Evolutionary conservation across 192 early-diverging fungal genomes (phyloP).

Genomic region (Umbelopsis sp.): DNA sequence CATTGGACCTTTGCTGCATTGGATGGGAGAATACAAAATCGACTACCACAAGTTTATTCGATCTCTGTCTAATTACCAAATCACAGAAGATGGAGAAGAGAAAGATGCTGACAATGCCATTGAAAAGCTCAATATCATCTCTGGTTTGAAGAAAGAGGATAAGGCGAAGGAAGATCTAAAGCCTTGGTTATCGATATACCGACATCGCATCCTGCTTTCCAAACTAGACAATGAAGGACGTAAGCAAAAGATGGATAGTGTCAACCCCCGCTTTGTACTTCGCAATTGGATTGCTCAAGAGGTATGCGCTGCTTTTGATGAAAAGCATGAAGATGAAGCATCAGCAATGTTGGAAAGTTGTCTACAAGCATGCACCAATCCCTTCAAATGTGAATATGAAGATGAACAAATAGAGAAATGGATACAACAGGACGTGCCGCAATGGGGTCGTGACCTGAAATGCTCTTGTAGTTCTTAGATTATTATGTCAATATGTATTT

Average conservation of each 20-base stretch:
- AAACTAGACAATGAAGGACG: conserved; percentile 42
- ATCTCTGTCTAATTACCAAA: conserved; percentile 57
- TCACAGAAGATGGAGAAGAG: conserved; percentile 28
- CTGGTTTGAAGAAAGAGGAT: conserved; percentile 28
- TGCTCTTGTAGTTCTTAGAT: conserved; percentile 75
- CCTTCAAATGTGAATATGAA: conserved; percentile 52
- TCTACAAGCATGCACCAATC: conserved; percentile 57
- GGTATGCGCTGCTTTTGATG: conserved; percentile 56
- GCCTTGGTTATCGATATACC: conserved; percentile 63
- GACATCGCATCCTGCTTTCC: conserved; percentile 47
- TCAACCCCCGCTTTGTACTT: conserved; percentile 79
- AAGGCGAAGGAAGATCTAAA: conserved; percentile 40
- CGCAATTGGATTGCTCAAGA: conserved; percentile 81
- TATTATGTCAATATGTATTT: not conserved
- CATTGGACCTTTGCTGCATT: conserved; percentile 68
- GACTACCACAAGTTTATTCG: conserved; percentile 84
- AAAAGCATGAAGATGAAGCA: conserved; percentile 43
- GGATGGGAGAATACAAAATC: conserved; percentile 61
- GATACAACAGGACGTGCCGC: conserved; percentile 39
- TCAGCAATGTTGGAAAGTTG: conserved; percentile 44
- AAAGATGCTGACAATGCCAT: conserved; percentile 24
- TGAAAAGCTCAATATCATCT: conserved; percentile 27
- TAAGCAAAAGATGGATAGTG: conserved; percentile 58
- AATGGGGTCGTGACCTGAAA: conserved; percentile 66
- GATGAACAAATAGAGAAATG: conserved; percentile 16